Evolutionary conservation across 176 grass and related monocot species (phyloP).

Genomic region (Eragrostis curvula): DNA sequence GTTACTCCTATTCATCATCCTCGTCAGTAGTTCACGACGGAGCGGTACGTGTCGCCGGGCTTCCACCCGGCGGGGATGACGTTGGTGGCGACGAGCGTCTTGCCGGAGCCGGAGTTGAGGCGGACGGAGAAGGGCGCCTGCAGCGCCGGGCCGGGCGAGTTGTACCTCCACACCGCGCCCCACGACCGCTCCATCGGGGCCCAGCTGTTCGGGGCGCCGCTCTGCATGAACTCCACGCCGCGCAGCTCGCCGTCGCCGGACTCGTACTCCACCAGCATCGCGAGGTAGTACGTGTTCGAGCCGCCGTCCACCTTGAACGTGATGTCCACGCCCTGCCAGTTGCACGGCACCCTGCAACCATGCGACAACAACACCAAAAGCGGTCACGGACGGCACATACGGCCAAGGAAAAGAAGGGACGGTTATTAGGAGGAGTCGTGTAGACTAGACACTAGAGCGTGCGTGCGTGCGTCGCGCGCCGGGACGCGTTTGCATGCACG

Average conservation of each 20-base stretch:
- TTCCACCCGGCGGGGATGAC: constrained; percentile 59
- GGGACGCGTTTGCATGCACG: constrained; percentile 1
- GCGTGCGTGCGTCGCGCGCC: background rate
- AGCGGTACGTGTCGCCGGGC: constrained; percentile 59
- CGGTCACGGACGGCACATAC: constrained; percentile 28
- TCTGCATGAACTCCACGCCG: constrained; percentile 65
- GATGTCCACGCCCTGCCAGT: constrained; percentile 63
- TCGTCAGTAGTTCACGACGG: constrained; percentile 47
- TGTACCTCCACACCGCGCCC: constrained; percentile 66
- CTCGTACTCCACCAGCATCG: constrained; percentile 71
- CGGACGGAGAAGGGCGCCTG: constrained; percentile 63
- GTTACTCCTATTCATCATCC: accelerated
- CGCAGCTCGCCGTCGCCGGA: constrained; percentile 75
- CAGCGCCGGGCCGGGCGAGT: constrained; percentile 14
- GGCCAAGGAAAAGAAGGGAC: background rate
- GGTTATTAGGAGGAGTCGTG: background rate
- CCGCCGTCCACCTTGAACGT: constrained; percentile 73
- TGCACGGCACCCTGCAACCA: constrained; percentile 71
- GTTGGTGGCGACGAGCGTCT: constrained; percentile 41
- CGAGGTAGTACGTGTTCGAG: constrained; percentile 85
- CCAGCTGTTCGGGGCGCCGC: constrained; percentile 30
- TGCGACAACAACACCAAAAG: background rate
- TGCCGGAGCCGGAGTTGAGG: constrained; percentile 59
- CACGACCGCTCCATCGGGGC: constrained; percentile 61
- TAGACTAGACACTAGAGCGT: background rate